Evolutionary conservation across 2,329 filamentous ascomycete species (phyloP).

Genomic region (Xylariaceae sp.): DNA sequence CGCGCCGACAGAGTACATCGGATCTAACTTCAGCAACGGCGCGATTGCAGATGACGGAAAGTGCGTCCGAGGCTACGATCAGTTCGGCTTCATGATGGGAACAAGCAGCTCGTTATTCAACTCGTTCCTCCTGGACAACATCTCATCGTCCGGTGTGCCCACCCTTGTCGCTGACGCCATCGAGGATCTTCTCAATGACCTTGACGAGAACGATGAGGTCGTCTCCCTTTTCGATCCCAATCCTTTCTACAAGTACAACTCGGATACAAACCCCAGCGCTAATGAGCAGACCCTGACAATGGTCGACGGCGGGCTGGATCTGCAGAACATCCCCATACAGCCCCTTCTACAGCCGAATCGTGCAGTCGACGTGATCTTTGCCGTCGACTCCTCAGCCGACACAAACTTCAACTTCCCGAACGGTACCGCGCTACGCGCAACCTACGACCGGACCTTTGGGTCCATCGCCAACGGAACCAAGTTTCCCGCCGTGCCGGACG

Average conservation of each 20-base stretch:
- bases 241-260: conserved; percentile 67
- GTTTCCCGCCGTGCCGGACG: conserved; percentile 69
- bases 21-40: conserved; percentile 67
- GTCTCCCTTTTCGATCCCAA: conserved; percentile 73
- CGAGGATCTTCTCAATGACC: conserved; percentile 44
- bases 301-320: conserved; percentile 74
- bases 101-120: conserved; percentile 86
- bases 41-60: conserved; percentile 48
- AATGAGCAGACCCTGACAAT: conserved; percentile 56
- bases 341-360: conserved; percentile 73
- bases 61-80: conserved; percentile 79
- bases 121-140: conserved; percentile 63
- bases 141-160: conserved; percentile 43
- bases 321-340: conserved; percentile 75
- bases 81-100: conserved; percentile 78
- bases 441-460: conserved; percentile 63
- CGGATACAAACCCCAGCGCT: conserved; percentile 55
- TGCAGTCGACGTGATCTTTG: conserved; percentile 74
- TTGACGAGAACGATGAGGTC: conserved; percentile 62
- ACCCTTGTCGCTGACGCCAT: conserved; percentile 50
- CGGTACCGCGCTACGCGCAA: conserved; percentile 69
- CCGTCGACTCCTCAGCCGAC: conserved; percentile 74
- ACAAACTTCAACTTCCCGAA: conserved; percentile 69
- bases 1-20: conserved; percentile 65
- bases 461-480: conserved; percentile 58